Evolutionary conservation across 1,284 basidiomycete species (phyloP).

Genomic region (Leccinum laetum): DNA sequence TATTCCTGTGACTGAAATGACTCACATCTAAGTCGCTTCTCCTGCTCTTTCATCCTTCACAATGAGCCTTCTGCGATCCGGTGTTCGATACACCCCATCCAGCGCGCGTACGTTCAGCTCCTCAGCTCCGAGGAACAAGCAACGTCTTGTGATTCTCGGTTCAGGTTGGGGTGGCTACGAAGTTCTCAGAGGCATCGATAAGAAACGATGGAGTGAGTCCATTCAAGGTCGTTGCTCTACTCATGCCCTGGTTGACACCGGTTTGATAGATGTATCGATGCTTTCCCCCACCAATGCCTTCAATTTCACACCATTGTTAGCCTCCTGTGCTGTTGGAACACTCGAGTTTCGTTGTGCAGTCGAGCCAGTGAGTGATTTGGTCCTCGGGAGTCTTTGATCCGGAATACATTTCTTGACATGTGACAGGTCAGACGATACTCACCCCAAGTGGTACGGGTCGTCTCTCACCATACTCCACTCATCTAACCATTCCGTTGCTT

Average conservation of each 20-base stretch:
- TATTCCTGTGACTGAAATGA: background rate
- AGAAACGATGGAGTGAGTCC: constrained; percentile 62
- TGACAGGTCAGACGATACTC: constrained; percentile 54
- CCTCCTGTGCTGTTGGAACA: constrained; percentile 79
- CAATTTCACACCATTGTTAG: constrained; percentile 82
- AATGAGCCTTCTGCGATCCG: constrained; percentile 21
- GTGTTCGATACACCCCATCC: constrained; percentile 3
- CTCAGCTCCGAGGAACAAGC: constrained; percentile 41
- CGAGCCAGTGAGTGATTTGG: constrained; percentile 59
- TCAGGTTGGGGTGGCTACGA: constrained; percentile 88
- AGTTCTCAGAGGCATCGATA: constrained; percentile 63
- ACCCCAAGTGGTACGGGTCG: constrained; percentile 50
- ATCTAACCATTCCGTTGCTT: background rate
- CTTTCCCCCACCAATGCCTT: constrained; percentile 80
- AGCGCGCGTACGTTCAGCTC: constrained; percentile 37
- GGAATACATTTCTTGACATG: background rate
- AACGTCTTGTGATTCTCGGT: constrained; percentile 78
- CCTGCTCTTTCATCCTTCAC: background rate
- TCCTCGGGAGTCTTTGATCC: constrained; percentile 21
- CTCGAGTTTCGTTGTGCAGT: constrained; percentile 80
- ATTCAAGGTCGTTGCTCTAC: background rate
- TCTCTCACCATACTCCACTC: background rate
- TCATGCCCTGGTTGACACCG: constrained; percentile 10
- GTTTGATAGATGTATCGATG: constrained; percentile 59
- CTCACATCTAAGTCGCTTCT: background rate